phyloP scores from a whole-genome alignment of 2,329 filamentous ascomycete genomes.

The Exophiala mesophila region DNA sequence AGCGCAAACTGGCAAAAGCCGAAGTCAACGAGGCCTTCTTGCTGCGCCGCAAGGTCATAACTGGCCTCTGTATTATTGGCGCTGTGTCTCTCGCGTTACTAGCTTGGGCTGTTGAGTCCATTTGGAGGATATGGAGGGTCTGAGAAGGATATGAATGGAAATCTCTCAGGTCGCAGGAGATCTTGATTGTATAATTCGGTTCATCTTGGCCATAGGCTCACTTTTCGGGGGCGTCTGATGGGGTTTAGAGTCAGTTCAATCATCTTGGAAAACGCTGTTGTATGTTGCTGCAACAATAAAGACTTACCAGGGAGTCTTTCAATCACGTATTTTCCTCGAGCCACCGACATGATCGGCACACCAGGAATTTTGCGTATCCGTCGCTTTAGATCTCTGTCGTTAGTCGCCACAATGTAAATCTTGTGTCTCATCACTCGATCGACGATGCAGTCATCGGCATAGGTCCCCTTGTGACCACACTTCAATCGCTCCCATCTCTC shows the following conservation, averaged over 20 bases:
- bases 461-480: constrained; percentile 86
- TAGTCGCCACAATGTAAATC: constrained; percentile 72
- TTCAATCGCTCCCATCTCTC: constrained; percentile 79
- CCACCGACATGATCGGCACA: constrained; percentile 67
- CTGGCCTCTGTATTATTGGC: constrained; percentile 41
- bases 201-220: too few relatives aligned
- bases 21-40: constrained; percentile 61
- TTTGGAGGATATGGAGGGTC: constrained; percentile 18
- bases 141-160: constrained; percentile 8
- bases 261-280: constrained; percentile 1
- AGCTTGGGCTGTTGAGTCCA: constrained; percentile 21
- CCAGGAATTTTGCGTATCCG: constrained; percentile 77
- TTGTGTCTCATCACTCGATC: constrained; percentile 67
- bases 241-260: constrained; percentile 2
- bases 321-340: constrained; percentile 87
- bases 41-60: constrained; percentile 52
- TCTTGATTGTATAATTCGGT: background rate
- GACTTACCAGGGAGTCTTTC: constrained; percentile 71
- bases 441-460: constrained; percentile 81
- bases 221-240: constrained; percentile 22
- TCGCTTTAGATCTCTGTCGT: constrained; percentile 70
- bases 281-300: background rate
- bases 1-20: constrained; percentile 57
- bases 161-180: constrained; percentile 1
- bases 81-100: constrained; percentile 30